Percentiles rank a stretch among this genome's conserved stretches.
Conservation (phyloP, 257 asterid genomes). For the Cinchona pubescens region DNA sequence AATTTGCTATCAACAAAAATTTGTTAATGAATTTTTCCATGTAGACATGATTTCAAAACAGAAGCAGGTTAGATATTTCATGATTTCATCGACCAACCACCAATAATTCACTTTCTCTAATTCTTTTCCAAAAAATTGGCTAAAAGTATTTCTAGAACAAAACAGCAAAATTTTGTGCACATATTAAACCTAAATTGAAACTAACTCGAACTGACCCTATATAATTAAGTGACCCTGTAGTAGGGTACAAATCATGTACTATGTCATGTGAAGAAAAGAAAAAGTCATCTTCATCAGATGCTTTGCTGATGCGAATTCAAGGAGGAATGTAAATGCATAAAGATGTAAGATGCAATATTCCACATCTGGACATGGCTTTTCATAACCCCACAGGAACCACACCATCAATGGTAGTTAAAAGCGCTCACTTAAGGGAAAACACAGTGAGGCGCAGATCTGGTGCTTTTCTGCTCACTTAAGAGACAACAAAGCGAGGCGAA, state of each 20-base stretch:
- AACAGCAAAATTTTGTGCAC: neutral
- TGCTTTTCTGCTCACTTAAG: no score
- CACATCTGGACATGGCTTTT: neutral
- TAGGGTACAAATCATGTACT: neutral
- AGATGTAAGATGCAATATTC: neutral
- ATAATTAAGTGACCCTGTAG: neutral
- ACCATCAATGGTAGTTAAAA: no score
- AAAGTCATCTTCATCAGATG: neutral
- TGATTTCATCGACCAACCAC: neutral
- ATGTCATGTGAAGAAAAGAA: neutral
- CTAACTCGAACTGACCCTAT: neutral
- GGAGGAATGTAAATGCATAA: neutral
- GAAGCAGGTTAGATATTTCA: neutral
- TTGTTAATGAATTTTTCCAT: neutral
- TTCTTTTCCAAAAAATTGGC: neutral
- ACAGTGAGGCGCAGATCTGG: no score
- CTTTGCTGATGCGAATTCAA: neutral
- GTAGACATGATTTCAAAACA: neutral
- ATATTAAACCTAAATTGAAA: neutral
- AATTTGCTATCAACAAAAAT: no score
- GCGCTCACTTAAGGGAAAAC: no score
- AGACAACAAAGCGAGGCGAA: no score
- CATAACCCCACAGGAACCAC: neutral
- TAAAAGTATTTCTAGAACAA: neutral
- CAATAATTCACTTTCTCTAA: neutral